These are phyloP conservation scores for Mycena chlorophos DNA, from an alignment of 768 basidiomycete species.

Conservation along the genomic window DNA sequence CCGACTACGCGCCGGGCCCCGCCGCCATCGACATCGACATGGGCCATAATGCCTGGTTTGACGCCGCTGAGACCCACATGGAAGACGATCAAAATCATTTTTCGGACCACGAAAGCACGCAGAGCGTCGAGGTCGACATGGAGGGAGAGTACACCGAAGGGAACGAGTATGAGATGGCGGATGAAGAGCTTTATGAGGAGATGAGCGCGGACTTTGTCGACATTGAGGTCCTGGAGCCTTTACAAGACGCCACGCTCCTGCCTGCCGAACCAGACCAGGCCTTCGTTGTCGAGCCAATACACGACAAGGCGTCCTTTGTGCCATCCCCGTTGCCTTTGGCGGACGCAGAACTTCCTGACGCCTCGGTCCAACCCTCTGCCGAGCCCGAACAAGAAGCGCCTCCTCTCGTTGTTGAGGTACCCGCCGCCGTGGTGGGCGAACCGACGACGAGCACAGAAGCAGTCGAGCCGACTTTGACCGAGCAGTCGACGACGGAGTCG, in stretches of 20 bases:
- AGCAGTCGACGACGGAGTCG: no score
- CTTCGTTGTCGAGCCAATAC: constrained; percentile 6
- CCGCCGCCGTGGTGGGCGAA: no score
- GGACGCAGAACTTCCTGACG: constrained; percentile 45
- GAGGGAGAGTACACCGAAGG: constrained; percentile 49
- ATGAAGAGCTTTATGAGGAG: constrained; percentile 35
- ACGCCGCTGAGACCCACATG: constrained; percentile 53
- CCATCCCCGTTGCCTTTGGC: constrained; percentile 23
- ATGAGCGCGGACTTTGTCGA: constrained; percentile 40
- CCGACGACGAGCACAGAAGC: no score
- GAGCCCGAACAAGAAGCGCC: constrained; percentile 4
- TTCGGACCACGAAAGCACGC: constrained; percentile 29
- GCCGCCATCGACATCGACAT: constrained; percentile 62
- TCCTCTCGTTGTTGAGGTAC: not conserved
- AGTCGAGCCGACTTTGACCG: no score
- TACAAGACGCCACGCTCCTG: constrained; percentile 15
- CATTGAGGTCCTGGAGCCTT: constrained; percentile 43
- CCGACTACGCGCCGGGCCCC: constrained; percentile 47
- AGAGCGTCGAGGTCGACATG: constrained; percentile 68
- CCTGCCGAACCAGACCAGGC: constrained; percentile 7
- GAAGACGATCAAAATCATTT: constrained; percentile 43
- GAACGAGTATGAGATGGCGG: constrained; percentile 61
- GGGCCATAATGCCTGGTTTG: constrained; percentile 57
- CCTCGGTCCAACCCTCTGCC: not conserved
- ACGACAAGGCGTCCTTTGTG: not conserved